phyloP scores from a whole-genome alignment of 306 rosid species.

The Oxytropis ochrocephala region DNA sequence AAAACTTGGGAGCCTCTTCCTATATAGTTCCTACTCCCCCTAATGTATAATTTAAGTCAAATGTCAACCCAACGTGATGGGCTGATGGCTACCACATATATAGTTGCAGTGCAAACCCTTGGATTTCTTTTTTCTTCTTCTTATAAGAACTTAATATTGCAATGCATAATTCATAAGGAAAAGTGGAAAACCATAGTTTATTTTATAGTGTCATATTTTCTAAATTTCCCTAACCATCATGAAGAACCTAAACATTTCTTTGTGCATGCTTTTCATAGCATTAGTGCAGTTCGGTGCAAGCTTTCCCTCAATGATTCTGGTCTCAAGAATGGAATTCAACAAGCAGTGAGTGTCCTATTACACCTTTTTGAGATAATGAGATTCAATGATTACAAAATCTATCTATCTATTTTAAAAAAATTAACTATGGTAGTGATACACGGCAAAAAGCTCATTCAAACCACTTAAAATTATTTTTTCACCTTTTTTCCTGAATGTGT shows the following conservation, averaged over 20 bases:
- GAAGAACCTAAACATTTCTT: slow-evolving; percentile 34
- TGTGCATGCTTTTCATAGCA: slow-evolving; percentile 23
- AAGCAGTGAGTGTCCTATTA: slow-evolving; percentile 48
- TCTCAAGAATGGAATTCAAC: slow-evolving; percentile 63
- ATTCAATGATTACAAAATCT: not conserved
- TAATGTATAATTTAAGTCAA: not conserved
- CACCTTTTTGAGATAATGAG: not conserved
- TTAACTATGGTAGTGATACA: no score
- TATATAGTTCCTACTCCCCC: not conserved
- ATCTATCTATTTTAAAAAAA: no score
- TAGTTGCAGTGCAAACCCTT: not conserved
- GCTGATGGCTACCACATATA: slow-evolving; percentile 40
- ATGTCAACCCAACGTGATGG: slow-evolving; percentile 54
- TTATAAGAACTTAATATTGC: not conserved
- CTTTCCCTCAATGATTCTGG: slow-evolving; percentile 46
- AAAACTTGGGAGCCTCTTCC: slow-evolving; percentile 60
- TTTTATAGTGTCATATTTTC: slow-evolving; percentile 1
- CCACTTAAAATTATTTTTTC: no score
- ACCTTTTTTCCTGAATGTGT: no score
- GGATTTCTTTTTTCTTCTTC: slow-evolving; percentile 9
- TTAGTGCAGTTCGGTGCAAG: slow-evolving; percentile 19
- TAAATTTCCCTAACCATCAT: slow-evolving; percentile 3
- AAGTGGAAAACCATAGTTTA: no score
- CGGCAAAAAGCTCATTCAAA: no score
- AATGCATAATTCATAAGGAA: not conserved